Conservation (phyloP, 2,329 filamentous ascomycete genomes). For the Aspergillus fijiensis region DNA sequence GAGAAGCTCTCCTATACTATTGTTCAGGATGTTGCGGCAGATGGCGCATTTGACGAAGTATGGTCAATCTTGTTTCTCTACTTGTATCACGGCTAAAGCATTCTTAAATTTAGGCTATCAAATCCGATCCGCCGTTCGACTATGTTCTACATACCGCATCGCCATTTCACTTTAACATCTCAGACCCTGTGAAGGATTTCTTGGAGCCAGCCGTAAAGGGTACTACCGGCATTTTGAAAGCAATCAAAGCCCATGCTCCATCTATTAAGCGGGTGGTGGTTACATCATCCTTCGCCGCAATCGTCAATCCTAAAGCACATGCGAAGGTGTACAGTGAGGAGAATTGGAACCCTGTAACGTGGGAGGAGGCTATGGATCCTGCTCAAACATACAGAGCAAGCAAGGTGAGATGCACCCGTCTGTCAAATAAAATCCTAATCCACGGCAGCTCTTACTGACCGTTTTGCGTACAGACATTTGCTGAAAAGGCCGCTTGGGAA, state of each 20-base stretch:
- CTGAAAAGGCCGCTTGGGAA: constrained; percentile 66
- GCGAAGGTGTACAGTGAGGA: constrained; percentile 39
- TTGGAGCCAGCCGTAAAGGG: constrained; percentile 63
- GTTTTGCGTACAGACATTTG: constrained; percentile 49
- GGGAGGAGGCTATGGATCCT: constrained; percentile 41
- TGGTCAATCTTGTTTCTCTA: not conserved
- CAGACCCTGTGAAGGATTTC: constrained; percentile 65
- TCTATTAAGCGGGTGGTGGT: constrained; percentile 71
- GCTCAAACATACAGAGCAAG: constrained; percentile 48
- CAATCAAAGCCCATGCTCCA: constrained; percentile 60
- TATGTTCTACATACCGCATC: constrained; percentile 73
- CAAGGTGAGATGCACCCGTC: constrained; percentile 46
- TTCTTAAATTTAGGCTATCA: constrained; percentile 45
- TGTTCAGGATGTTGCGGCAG: constrained; percentile 69
- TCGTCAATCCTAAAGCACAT: constrained; percentile 51
- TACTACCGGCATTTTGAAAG: constrained; percentile 62
- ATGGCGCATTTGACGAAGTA: constrained; percentile 66
- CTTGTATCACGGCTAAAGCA: not conserved
- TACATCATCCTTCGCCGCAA: constrained; percentile 68
- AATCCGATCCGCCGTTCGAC: constrained; percentile 65
- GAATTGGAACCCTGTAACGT: constrained; percentile 47
- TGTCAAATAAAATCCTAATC: not conserved
- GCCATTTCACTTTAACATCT: constrained; percentile 71
- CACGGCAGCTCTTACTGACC: not conserved
- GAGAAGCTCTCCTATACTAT: constrained; percentile 64